Conservation (phyloP, 148 eudicot genomes). For the Cornus kousa region DNA sequence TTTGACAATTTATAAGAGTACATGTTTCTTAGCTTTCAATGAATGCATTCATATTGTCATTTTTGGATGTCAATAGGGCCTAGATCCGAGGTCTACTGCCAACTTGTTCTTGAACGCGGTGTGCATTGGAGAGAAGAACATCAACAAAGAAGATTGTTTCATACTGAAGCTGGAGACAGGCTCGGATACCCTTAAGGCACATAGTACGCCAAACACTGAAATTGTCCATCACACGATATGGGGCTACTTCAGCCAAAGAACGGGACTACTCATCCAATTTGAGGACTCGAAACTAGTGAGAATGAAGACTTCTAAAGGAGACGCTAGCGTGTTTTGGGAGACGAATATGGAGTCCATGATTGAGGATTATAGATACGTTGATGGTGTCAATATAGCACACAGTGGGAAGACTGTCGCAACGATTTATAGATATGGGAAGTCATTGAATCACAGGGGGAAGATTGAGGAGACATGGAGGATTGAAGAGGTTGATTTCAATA, state of each 20-base stretch:
- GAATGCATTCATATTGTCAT: background rate
- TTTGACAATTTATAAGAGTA: too few relatives aligned
- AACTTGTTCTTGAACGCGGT: slow-evolving; percentile 56
- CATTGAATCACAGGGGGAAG: slow-evolving; percentile 34
- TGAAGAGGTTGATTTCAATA: slow-evolving; percentile 65
- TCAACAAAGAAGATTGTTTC: slow-evolving; percentile 56
- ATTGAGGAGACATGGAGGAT: slow-evolving; percentile 64
- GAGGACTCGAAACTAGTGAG: slow-evolving; percentile 47
- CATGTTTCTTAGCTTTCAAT: too few relatives aligned
- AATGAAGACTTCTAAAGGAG: slow-evolving; percentile 31
- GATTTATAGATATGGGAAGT: slow-evolving; percentile 49
- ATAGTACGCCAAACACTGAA: slow-evolving; percentile 51
- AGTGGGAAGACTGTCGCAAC: slow-evolving; percentile 47
- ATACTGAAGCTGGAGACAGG: slow-evolving; percentile 46
- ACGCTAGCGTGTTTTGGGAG: slow-evolving; percentile 53
- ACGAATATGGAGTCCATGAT: slow-evolving; percentile 52
- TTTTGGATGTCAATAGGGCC: slow-evolving; percentile 32
- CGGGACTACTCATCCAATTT: slow-evolving; percentile 51
- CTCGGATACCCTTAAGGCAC: slow-evolving; percentile 35
- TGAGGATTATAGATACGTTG: slow-evolving; percentile 52
- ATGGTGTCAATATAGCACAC: slow-evolving; percentile 61
- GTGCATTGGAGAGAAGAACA: slow-evolving; percentile 54
- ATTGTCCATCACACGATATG: slow-evolving; percentile 53
- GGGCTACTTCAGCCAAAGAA: slow-evolving; percentile 67
- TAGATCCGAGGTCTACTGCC: slow-evolving; percentile 65